Base-by-base conservation (phyloP, 2,329 filamentous ascomycete species). In the Fusarium concolor region DNA sequence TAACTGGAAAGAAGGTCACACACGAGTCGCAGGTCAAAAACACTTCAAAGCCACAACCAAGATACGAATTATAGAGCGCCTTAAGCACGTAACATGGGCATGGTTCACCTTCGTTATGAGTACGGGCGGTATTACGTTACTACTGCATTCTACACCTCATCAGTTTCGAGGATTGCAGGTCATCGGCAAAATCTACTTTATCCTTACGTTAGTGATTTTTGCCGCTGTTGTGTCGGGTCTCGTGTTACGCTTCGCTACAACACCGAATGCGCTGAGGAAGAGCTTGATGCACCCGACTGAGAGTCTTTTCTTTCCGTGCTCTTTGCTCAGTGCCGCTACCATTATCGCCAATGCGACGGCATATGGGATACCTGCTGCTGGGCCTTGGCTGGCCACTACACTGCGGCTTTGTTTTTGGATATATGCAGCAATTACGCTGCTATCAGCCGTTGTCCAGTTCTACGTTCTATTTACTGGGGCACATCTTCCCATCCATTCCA, bases 331-430 rank as follows among this genome's bases (percentile, higher is more conserved):
- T 37, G 83, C 90, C 62, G 89, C 88, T 3, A 90, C 89, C 42
- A 79, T 90, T 18, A 82, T 90, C 67, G 87, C 89, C 70, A 90
- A 90, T 69, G 83, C 90, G 39, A 86, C 86, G 10, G 85, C 89
- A 64, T 91, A 90, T 74, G 89, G 89, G 0, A 77, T 81, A 2
- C 76, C 78, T 29, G 77, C 82, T 31, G 78, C 80, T 9, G 87
- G 83, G 0, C 69, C 75, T 3, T 91, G 85, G 85, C 76, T 86
- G 7, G 70, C 80, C 11, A 73, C 75, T 18, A 79, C 80, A 1
- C 81, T 87, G 78, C 67, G 78, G 10, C 77, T 84, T 1, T 65
- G 86, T 26, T 87, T 84, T 68, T 87, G 85, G 85, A 59, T 84
- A 5, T 86, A 87, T 62, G 82, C 83, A 35, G 83, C 75, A 14